A percentile compares a stretch with the other conserved stretches of the same genome.
These are phyloP conservation scores for Gardenia jasminoides DNA, from an alignment of 257 asterid genomes.

Conservation along the genomic window DNA sequence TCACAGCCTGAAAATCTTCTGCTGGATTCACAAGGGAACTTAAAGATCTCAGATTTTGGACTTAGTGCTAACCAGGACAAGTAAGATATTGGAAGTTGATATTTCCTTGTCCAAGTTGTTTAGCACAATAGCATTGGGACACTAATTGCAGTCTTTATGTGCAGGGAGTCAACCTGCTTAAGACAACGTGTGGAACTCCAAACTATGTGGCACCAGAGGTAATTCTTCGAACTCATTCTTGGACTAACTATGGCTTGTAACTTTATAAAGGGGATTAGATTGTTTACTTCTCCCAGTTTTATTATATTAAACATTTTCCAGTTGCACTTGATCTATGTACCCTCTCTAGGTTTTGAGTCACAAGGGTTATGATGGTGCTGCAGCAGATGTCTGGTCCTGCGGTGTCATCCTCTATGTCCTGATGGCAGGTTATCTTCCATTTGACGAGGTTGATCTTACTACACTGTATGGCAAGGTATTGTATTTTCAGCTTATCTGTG, in stretches of 20 bases:
- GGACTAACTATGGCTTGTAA: conserved; percentile 11
- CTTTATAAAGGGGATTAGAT: conserved; percentile 4
- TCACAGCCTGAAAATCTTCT: conserved; percentile 95
- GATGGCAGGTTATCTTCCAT: conserved; percentile 96
- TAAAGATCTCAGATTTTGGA: conserved; percentile 95
- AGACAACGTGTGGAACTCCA: conserved; percentile 98
- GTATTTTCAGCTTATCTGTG: conserved; percentile 8
- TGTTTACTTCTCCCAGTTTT: conserved; percentile 1
- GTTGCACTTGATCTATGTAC: conserved; percentile 1
- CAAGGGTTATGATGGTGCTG: conserved; percentile 94
- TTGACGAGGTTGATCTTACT: conserved; percentile 95
- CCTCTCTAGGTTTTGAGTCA: conserved; percentile 78
- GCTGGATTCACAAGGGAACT: conserved; percentile 92
- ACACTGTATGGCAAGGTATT: conserved; percentile 90
- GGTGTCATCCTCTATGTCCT: conserved; percentile 97
- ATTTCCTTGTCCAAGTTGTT: conserved; percentile 3
- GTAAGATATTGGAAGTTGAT: conserved; percentile 39
- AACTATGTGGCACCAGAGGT: conserved; percentile 99
- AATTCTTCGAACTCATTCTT: conserved; percentile 18
- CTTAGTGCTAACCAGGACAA: conserved; percentile 90
- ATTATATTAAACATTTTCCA: not conserved
- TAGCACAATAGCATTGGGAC: conserved; percentile 12
- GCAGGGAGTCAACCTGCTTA: conserved; percentile 84
- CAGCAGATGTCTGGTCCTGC: conserved; percentile 97
- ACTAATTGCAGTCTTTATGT: conserved; percentile 29